Percentiles rank a stretch among this genome's conserved stretches.
Conservation (phyloP, 2,329 filamentous ascomycete species). For the Fonsecaea nubica region DNA sequence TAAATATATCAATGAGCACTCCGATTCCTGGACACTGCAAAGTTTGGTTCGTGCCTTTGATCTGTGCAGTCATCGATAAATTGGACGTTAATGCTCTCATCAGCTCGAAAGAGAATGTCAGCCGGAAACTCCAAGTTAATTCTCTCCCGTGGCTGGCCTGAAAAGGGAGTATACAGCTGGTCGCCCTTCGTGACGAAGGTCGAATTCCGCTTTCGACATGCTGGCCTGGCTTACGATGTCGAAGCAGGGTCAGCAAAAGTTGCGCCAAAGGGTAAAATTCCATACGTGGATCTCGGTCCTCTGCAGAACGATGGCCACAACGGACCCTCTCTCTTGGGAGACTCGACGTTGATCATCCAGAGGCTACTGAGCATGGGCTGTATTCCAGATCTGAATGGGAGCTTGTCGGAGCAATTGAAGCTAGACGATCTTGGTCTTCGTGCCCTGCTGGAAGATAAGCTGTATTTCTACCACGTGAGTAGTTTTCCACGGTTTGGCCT, state of each 20-base stretch:
- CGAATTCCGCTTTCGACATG: conserved; percentile 66
- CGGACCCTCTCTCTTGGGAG: conserved; percentile 48
- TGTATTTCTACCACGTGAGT: conserved; percentile 63
- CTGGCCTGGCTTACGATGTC: conserved; percentile 54
- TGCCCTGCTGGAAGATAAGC: conserved; percentile 65
- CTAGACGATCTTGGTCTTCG: conserved; percentile 61
- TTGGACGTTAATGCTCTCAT: background rate
- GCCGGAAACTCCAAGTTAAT: conserved; percentile 44
- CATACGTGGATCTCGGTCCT: conserved; percentile 57
- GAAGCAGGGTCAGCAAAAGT: conserved; percentile 54
- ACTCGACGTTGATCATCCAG: conserved; percentile 63
- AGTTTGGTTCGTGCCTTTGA: background rate
- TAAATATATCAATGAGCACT: background rate
- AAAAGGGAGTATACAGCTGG: conserved; percentile 57
- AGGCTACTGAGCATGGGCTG: conserved; percentile 51
- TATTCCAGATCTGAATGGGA: conserved; percentile 58
- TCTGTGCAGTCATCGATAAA: background rate
- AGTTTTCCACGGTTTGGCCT: background rate
- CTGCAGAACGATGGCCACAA: conserved; percentile 19
- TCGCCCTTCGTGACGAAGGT: conserved; percentile 69
- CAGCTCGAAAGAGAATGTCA: conserved; percentile 2
- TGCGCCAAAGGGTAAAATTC: conserved; percentile 66
- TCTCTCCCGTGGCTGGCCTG: conserved; percentile 60
- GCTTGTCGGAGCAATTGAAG: conserved; percentile 48
- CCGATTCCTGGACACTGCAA: background rate